Conservation (phyloP, 2,329 filamentous ascomycete genomes). For the Paraconiothyrium brasiliense region DNA sequence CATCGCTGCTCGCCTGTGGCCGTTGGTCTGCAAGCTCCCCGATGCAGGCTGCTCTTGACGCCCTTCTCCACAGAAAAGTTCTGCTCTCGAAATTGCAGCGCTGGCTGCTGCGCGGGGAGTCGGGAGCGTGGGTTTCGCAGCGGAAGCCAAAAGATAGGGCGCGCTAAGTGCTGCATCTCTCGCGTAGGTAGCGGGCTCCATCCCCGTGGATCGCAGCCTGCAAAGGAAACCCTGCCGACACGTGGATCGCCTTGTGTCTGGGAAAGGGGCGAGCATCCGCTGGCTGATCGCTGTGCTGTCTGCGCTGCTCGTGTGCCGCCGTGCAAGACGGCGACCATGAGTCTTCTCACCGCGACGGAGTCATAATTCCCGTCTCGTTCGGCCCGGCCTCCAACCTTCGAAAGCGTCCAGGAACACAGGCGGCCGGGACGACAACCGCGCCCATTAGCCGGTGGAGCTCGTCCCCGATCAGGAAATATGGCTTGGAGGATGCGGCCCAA, state of each 20-base stretch:
- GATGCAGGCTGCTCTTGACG: constrained; percentile 27
- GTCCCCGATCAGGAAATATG: constrained; percentile 32
- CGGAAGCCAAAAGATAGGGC: constrained; percentile 33
- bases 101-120: constrained; percentile 49
- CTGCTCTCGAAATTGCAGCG: constrained; percentile 37
- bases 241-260: constrained; percentile 16
- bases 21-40: constrained; percentile 24
- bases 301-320: constrained; percentile 18
- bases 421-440: constrained; percentile 33
- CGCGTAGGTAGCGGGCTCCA: constrained; percentile 44
- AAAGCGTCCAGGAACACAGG: constrained; percentile 24
- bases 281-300: background rate
- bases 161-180: constrained; percentile 39
- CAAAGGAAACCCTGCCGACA: constrained; percentile 20
- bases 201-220: constrained; percentile 47
- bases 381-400: constrained; percentile 29
- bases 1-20: constrained; percentile 27
- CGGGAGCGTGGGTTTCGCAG: constrained; percentile 45
- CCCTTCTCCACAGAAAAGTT: constrained; percentile 41
- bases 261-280: constrained; percentile 5
- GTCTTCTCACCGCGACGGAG: constrained; percentile 16
- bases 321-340: constrained; percentile 7
- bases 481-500: constrained; percentile 29
- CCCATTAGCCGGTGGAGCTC: constrained; percentile 37
- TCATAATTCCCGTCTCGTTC: constrained; percentile 19